Evolutionary conservation across 768 basidiomycete species (phyloP).

Genomic region (Fomitopsis pulvina): DNA sequence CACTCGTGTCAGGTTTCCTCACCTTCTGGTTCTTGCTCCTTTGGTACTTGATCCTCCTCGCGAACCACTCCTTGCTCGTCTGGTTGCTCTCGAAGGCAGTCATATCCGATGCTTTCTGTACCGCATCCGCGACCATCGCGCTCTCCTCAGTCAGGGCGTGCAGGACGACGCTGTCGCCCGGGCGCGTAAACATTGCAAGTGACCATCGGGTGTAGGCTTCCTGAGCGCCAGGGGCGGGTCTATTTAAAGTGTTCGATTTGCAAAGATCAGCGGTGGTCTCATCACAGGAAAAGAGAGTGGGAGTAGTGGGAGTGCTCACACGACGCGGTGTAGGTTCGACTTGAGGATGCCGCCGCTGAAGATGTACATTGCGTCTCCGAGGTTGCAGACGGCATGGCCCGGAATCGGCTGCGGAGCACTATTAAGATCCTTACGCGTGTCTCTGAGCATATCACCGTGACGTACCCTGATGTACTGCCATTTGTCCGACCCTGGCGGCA

Average conservation of each 20-base stretch:
- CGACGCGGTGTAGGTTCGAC: conserved; percentile 59
- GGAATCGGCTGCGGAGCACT: conserved; percentile 23
- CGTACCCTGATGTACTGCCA: conserved; percentile 65
- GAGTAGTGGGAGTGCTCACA: conserved; percentile 29
- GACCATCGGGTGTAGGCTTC: conserved; percentile 52
- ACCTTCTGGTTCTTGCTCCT: conserved; percentile 37
- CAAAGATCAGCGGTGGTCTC: background rate
- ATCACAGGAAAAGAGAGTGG: background rate
- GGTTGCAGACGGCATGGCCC: conserved; percentile 27
- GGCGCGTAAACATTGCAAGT: conserved; percentile 62
- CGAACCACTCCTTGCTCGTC: conserved; percentile 37
- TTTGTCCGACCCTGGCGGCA: conserved; percentile 49
- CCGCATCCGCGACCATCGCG: conserved; percentile 37
- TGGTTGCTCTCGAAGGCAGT: conserved; percentile 25
- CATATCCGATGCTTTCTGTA: conserved; percentile 28
- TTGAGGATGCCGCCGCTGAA: conserved; percentile 60
- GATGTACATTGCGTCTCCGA: conserved; percentile 55
- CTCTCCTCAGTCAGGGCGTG: conserved; percentile 48
- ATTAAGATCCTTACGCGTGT: background rate
- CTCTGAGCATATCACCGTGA: background rate
- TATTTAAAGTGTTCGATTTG: background rate
- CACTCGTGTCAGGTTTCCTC: conserved; percentile 6
- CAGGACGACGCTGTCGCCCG: conserved; percentile 45
- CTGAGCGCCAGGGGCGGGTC: conserved; percentile 54
- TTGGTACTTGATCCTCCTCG: conserved; percentile 33